Evolutionary conservation across 129 eudicot species (phyloP), one percentile per base, ranked within the genome.

Genomic region (Flaveria linearis): DNA sequence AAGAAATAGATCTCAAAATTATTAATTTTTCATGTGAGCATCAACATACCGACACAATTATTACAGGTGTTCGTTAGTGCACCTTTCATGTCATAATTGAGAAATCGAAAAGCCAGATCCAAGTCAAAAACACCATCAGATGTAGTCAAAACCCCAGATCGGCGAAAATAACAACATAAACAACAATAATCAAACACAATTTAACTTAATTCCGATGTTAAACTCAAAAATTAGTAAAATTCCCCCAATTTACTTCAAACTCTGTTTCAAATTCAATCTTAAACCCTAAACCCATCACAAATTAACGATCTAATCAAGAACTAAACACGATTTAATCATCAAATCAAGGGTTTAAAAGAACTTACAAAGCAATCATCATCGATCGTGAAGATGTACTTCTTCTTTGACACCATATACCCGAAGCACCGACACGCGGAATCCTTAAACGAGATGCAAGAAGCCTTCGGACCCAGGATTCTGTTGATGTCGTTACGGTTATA

Each of bases 321-420:
- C 52, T n/a, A 26, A 46, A 69, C 18, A 67, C 63, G 33, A 4
- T 4, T 36, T 0, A 74, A 26, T 4, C 9, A 26, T 5, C 41
- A 36, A 36, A 36, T 36, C 41, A 36, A 36, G 41, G 41, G 7
- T 36, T 4, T 36, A 36, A 4, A 14, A 1, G 53, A 20, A 81
- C 95, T 86, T 81, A 89, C 95, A 81, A 89, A 89, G 88, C 95
- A 89, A 73, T 89, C 95, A 73, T 89, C 95, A 49, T 89, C 95
- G 71, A 89, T 89, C 67, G 95, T 89, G 79, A 68, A 74, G 84
- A 86, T 83, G 20, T 86, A 86, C 73, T 86, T 86, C 84, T 86
- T 86, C 87, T 86, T 86, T 2, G 90, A 86, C 8, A 86, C 87
- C 90, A 83, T 86, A 60, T 73, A 86, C 23, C 94, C 94, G 22